Evolutionary conservation across 139 green algal species (phyloP).

Genomic region (Chlamydomonas eustigma): DNA sequence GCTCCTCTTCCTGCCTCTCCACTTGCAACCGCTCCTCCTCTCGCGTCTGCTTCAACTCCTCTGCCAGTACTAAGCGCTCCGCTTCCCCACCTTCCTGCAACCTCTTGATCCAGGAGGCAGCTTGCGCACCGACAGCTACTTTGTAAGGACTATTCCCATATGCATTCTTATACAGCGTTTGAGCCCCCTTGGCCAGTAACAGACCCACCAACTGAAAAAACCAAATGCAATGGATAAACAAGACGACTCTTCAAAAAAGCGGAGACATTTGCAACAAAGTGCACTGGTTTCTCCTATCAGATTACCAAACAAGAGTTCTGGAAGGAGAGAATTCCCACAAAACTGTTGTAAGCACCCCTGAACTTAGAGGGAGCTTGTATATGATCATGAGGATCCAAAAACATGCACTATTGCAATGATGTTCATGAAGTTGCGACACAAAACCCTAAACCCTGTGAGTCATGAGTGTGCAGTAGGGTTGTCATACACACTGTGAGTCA

Average conservation of each 20-base stretch:
- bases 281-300: background rate
- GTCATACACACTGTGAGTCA: too few species aligned
- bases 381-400: too few species aligned
- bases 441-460: too few species aligned
- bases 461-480: too few species aligned
- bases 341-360: background rate
- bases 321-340: background rate
- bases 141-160: slow-evolving; percentile 39
- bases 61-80: slow-evolving; percentile 20
- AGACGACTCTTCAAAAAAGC: background rate
- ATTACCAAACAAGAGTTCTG: background rate
- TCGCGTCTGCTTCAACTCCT: slow-evolving; percentile 19
- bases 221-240: too few species aligned
- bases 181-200: slow-evolving; percentile 36
- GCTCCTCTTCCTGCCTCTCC: background rate
- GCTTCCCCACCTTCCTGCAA: slow-evolving; percentile 22
- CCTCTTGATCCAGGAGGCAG: slow-evolving; percentile 27
- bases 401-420: too few species aligned
- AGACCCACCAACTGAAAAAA: slow-evolving; percentile 30
- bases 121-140: background rate
- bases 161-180: slow-evolving; percentile 35
- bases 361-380: too few species aligned
- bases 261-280: background rate
- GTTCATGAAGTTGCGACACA: too few species aligned
- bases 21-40: slow-evolving; percentile 14